Evolutionary conservation across 148 eudicot species (phyloP).

Genomic region (Rhododendron ovatum): DNA sequence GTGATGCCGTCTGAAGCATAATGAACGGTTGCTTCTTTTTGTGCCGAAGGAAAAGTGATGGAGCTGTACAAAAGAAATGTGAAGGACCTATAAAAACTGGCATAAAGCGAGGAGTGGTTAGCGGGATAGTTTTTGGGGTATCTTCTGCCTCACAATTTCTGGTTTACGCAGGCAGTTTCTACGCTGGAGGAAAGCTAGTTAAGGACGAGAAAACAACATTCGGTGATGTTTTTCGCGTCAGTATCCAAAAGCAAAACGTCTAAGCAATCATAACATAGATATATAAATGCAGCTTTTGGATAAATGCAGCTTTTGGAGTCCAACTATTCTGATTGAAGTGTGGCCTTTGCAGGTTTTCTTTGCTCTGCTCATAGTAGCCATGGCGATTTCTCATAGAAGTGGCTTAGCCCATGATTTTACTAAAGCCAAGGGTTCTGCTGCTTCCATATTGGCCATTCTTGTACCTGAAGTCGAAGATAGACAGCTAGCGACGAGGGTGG

Average conservation of each 20-base stretch:
- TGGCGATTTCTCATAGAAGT: background rate
- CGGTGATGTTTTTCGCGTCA: background rate
- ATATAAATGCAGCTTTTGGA: background rate
- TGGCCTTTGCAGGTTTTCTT: background rate
- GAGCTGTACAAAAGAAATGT: too few species aligned
- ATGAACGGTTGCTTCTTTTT: conserved; percentile 50
- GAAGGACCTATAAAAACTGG: too few species aligned
- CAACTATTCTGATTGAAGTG: background rate
- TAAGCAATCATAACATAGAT: background rate
- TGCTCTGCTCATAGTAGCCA: background rate
- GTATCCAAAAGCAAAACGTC: background rate
- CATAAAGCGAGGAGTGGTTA: too few species aligned
- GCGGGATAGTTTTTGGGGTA: too few species aligned
- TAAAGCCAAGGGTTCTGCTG: background rate
- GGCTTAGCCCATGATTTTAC: background rate
- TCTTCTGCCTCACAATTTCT: background rate
- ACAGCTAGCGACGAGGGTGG: background rate
- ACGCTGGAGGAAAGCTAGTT: background rate
- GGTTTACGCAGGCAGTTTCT: background rate
- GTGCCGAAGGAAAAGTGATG: conserved; percentile 58
- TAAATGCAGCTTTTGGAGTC: background rate
- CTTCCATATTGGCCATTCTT: background rate
- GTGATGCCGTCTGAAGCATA: conserved; percentile 41
- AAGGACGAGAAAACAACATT: background rate
- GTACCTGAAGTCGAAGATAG: background rate